A percentile compares a stretch with the other conserved stretches of the same genome.
phyloP scores from a whole-genome alignment of 192 early-diverging fungal species.

The Coemansia sp. region DNA sequence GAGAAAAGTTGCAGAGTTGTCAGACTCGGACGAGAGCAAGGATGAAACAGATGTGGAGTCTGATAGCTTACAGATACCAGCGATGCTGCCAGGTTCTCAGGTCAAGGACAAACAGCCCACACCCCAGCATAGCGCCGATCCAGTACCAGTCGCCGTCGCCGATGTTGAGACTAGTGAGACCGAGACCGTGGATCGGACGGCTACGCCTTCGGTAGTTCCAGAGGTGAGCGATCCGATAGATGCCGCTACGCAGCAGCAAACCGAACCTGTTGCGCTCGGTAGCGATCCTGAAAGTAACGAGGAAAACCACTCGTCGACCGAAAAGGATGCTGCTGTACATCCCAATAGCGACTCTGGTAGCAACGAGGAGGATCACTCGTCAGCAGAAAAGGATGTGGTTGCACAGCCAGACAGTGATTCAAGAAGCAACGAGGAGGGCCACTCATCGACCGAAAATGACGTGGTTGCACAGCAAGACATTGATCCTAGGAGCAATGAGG shows the following conservation, averaged over 20 bases:
- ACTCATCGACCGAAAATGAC: too few relatives aligned
- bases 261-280: background rate
- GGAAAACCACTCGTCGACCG: background rate
- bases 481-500: too few relatives aligned
- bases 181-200: background rate
- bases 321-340: background rate
- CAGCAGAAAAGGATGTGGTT: background rate
- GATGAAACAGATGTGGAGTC: background rate
- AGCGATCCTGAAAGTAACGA: background rate
- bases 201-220: background rate
- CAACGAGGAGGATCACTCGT: background rate
- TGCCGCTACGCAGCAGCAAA: background rate
- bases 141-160: background rate
- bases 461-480: too few relatives aligned
- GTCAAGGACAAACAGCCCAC: background rate
- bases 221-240: background rate
- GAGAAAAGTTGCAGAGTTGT: slow-evolving; percentile 1
- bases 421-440: too few relatives aligned
- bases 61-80: background rate
- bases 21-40: background rate
- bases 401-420: background rate
- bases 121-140: too few relatives aligned
- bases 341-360: background rate
- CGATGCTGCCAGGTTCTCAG: background rate
- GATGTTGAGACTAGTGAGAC: background rate